Conservation (phyloP, 2,329 filamentous ascomycete genomes). For the Pseudogymnoascus sp. region DNA sequence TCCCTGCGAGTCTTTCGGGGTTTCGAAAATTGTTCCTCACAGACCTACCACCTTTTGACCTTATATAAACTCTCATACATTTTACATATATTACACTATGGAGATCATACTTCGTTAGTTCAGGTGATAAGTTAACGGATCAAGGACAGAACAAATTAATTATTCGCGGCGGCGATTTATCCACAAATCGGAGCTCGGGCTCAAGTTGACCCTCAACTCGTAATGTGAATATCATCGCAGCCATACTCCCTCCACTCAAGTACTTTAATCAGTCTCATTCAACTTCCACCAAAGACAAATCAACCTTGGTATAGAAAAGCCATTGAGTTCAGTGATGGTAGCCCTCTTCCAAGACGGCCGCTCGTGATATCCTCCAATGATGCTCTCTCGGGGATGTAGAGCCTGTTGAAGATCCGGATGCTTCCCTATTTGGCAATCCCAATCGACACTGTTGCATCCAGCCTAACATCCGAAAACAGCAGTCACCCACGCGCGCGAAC, state of each 20-base stretch:
- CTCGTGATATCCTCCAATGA: background rate
- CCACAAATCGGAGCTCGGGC: background rate
- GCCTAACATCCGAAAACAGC: background rate
- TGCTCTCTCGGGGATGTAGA: background rate
- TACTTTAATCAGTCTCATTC: background rate
- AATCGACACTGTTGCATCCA: background rate
- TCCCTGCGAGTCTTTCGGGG: background rate
- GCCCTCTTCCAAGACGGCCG: background rate
- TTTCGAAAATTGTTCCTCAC: background rate
- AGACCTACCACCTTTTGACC: background rate
- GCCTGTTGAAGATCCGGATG: background rate
- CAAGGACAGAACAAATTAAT: background rate
- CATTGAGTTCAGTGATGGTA: background rate
- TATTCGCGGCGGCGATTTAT: background rate
- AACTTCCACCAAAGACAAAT: background rate
- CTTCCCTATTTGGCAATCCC: background rate
- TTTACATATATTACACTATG: background rate
- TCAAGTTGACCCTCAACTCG: background rate
- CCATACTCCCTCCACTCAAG: background rate
- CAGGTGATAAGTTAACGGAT: background rate
- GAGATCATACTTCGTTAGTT: background rate
- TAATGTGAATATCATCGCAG: background rate
- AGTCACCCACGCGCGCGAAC: background rate
- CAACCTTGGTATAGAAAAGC: background rate
- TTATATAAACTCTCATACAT: background rate